Evolutionary conservation across 2,329 filamentous ascomycete genomes (phyloP), one percentile per base, ranked within the genome.

Genomic region (Rutstroemia sp.): DNA sequence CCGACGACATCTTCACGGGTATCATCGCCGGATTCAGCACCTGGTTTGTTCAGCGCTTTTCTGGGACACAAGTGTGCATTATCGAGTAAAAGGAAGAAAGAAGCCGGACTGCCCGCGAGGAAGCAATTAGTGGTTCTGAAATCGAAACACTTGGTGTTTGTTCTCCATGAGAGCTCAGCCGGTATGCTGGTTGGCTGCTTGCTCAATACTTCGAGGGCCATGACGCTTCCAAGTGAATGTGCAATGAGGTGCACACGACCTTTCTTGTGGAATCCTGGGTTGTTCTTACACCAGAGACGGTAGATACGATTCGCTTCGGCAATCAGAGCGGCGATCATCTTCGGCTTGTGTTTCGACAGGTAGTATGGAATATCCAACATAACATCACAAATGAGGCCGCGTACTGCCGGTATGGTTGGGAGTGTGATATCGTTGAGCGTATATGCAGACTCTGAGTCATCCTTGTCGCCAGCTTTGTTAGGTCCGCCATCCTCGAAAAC

Each of bases 301-400:
- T 96, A 97, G n/a, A 99, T 89, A 5, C 92, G 83, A 67, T 99
- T 99, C 7, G 94, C 92, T 73, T 99, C 94, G 57, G 80, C 81
- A 42, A 95, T 86, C 48, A 96, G 84, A 1, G 94, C 92, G 45
- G 86, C 80, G 51, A 96, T 88, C 92, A 99, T 97, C 71, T 91
- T 96, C 4, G 86, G 82, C 67, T 97, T 96, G 72, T 97, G 92
- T 58, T 95, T 88, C 0, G 92, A 97, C 73, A 99, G 86, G 73
- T 97, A 99, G 69, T 96, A 97, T 0, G 94, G 94, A 50, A 99
- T 92, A 69, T 99, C 94, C 50, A 97, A 86, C 90, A 99, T 96
- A 64, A 99, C 90, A 70, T 99, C 94, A 44, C 89, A 95, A 59
- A 99, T 95, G 68, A 99, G 84, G 67, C 88, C 89, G 47, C 94